Base-by-base conservation (phyloP, 768 basidiomycete genomes). In the Lanmaoa rubissima region DNA sequence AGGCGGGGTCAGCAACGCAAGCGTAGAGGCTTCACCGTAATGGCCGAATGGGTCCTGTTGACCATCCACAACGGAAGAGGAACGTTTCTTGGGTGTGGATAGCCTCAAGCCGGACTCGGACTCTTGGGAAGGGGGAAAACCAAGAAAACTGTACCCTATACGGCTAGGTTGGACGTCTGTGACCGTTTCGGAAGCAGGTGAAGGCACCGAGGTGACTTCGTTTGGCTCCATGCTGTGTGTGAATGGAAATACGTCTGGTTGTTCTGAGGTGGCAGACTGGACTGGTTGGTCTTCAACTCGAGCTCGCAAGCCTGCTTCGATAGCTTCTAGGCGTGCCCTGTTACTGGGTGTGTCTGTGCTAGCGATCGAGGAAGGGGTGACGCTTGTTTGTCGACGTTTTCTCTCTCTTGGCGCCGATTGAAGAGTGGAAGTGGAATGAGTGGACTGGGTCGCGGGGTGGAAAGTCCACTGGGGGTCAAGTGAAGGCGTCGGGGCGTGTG, bases 1-100 rank as follows among this genome's bases (percentile, higher is more conserved):
- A 4, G 71, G 69, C 31, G 69, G 71, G 2, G 71, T 71, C 14
- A 56, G 28, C 5, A n/a, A 66, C 1, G 60, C 11, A 31, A 38
- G 31, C 13, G 52, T 26, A 46, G 51, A 60, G 12, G 54, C 4
- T 24, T 14, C 44, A 1, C 16, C 35, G 24, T 1, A 45, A 28
- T 28, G 48, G 10, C 36, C 45, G 17, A 16, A n/a, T 3, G 13
- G 13, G 8, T 17, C 32, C 10, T 24, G 21, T 34, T 32, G 12
- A 19, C 6, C 13, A 26, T 9, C 42, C 14, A 12, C 6, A 12
- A 40, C 5, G 13, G 38, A 38, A 19, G n/a, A 13, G 0, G 45
- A 19, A 4, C 41, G 46, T 13, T 44, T 62, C 39, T 53, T 62
- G 17, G 68, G 69, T 1, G 70, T 68, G 14, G 59, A 57, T 0